Evolutionary conservation across 495 filamentous ascomycete species (phyloP).

Genomic region (Aspergillus diversus): DNA sequence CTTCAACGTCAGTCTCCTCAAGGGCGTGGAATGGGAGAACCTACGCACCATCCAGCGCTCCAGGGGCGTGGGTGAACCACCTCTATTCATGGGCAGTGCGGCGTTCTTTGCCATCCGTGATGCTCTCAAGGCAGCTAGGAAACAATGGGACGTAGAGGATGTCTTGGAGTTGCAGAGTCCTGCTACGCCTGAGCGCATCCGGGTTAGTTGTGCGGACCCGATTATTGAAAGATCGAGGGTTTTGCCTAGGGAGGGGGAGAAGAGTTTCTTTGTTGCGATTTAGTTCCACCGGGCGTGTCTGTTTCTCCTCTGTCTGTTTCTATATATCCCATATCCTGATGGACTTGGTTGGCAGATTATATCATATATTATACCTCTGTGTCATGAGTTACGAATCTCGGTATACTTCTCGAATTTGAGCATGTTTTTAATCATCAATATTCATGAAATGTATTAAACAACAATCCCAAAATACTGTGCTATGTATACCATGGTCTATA

Average conservation of each 20-base stretch:
- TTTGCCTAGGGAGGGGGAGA: slow-evolving; percentile 78
- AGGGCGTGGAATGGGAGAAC: slow-evolving; percentile 93
- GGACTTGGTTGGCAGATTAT: no score
- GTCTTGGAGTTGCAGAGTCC: slow-evolving; percentile 52
- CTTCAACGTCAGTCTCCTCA: slow-evolving; percentile 90
- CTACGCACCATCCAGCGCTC: slow-evolving; percentile 90
- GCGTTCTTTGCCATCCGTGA: slow-evolving; percentile 81
- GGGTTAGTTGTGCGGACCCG: slow-evolving; percentile 81
- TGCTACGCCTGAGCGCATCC: slow-evolving; percentile 82
- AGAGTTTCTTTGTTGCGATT: slow-evolving; percentile 84
- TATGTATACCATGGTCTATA: no score
- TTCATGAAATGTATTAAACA: no score
- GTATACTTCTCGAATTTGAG: no score
- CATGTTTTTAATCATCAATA: no score
- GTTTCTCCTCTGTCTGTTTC: no score
- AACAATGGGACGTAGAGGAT: slow-evolving; percentile 49
- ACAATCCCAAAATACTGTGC: no score
- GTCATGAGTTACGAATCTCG: no score
- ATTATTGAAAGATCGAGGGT: slow-evolving; percentile 81
- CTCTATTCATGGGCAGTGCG: slow-evolving; percentile 90
- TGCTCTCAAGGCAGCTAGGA: slow-evolving; percentile 41
- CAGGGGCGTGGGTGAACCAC: slow-evolving; percentile 86
- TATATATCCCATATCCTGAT: no score
- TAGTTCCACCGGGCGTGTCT: slow-evolving; percentile 26
- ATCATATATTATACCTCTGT: no score